These are phyloP conservation scores for Malus hybrid DNA, from an alignment of 331 rosid genomes.

Conservation along the genomic window DNA sequence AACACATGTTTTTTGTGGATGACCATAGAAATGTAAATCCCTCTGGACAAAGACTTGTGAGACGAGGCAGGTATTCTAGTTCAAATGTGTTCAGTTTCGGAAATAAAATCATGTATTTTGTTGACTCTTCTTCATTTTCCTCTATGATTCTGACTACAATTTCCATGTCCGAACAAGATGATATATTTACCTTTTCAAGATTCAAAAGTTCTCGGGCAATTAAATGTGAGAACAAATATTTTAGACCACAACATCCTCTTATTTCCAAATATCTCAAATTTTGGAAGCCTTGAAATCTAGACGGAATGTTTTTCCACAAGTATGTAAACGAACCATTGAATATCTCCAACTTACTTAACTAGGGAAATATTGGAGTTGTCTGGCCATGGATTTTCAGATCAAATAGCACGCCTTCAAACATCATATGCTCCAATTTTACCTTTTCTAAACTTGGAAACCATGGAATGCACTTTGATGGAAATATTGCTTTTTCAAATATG, in stretches of 20 bases:
- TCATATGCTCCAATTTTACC: accelerated
- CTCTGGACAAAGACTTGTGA: not conserved
- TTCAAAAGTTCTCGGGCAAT: not conserved
- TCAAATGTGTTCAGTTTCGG: not conserved
- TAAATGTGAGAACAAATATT: not conserved
- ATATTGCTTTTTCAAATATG: not conserved
- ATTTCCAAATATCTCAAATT: too few species aligned
- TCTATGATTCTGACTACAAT: not conserved
- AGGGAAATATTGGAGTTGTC: not conserved
- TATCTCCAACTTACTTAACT: too few species aligned
- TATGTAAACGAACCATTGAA: accelerated
- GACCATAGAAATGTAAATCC: not conserved
- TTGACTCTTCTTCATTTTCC: not conserved
- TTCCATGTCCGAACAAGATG: accelerated
- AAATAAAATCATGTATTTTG: not conserved
- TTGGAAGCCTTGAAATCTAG: too few species aligned
- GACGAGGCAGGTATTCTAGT: accelerated
- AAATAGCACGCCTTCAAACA: not conserved
- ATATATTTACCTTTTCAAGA: not conserved
- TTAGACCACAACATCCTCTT: accelerated
- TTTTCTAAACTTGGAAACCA: not conserved
- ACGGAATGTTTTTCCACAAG: too few species aligned
- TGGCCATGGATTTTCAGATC: not conserved
- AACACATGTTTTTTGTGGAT: not conserved
- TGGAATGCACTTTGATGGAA: not conserved